Evolutionary conservation across 2,329 filamentous ascomycete species (phyloP).

Genomic region (Pseudogymnoascus sp.): DNA sequence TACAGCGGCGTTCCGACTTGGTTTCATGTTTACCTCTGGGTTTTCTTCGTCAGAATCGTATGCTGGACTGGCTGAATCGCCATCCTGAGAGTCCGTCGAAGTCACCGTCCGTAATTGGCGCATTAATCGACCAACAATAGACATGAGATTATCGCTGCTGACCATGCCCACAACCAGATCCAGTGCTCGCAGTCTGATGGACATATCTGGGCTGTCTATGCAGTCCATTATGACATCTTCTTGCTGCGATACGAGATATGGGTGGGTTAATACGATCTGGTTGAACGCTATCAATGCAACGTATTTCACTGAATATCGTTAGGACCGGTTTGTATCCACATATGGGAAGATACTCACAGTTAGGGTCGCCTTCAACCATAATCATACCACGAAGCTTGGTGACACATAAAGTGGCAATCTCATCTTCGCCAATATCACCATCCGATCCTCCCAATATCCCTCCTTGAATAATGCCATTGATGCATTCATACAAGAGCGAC

Average conservation of each 20-base stretch:
- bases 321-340: conserved; percentile 15
- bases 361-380: conserved; percentile 85
- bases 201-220: conserved; percentile 91
- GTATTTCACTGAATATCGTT: conserved; percentile 67
- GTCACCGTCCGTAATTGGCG: conserved; percentile 69
- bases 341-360: conserved; percentile 51
- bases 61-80: conserved; percentile 15
- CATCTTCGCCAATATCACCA: conserved; percentile 73
- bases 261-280: conserved; percentile 83
- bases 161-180: conserved; percentile 94
- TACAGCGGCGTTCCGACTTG: conserved; percentile 30
- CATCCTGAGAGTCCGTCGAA: conserved; percentile 37
- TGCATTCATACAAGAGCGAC: conserved; percentile 97
- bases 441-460: conserved; percentile 82
- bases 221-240: conserved; percentile 96
- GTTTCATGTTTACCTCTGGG: conserved; percentile 38
- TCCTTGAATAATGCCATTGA: conserved; percentile 95
- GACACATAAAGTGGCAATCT: conserved; percentile 87
- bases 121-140: conserved; percentile 79
- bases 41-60: conserved; percentile 49
- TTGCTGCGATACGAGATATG: conserved; percentile 80
- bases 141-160: conserved; percentile 72
- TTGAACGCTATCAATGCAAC: conserved; percentile 93
- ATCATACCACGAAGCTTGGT: conserved; percentile 92
- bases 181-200: conserved; percentile 85